These are phyloP conservation scores for Breviolum minutum DNA, from an alignment of 73 alveolate species.

Conservation along the genomic window DNA sequence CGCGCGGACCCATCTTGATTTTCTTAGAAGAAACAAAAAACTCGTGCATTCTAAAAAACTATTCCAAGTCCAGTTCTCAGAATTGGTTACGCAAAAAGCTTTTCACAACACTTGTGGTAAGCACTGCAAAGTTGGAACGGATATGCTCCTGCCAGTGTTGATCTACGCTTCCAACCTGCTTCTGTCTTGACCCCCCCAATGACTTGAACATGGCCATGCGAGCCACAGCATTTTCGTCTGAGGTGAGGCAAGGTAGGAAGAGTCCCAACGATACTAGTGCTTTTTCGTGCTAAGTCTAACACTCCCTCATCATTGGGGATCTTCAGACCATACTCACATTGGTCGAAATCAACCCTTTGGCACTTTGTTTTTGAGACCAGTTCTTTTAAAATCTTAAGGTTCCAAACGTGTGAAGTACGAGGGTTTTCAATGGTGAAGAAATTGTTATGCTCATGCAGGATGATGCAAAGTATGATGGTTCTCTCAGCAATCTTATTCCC, in stretches of 20 bases:
- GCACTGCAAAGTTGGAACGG: background rate
- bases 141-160: background rate
- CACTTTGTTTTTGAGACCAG: background rate
- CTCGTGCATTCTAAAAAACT: background rate
- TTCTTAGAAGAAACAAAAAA: background rate
- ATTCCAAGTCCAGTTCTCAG: background rate
- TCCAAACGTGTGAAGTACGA: background rate
- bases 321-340: conserved; percentile 1
- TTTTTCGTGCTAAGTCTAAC: background rate
- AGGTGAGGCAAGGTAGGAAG: background rate
- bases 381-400: background rate
- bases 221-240: background rate
- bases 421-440: background rate
- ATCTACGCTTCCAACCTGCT: background rate
- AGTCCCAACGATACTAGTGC: background rate
- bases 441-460: background rate
- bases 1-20: background rate
- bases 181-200: background rate
- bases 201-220: background rate
- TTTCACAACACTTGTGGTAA: background rate
- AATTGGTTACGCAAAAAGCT: background rate
- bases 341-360: background rate
- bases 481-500: background rate
- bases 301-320: background rate
- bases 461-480: background rate